Conservation (phyloP, 257 asterid genomes). For the Scutellaria minor region DNA sequence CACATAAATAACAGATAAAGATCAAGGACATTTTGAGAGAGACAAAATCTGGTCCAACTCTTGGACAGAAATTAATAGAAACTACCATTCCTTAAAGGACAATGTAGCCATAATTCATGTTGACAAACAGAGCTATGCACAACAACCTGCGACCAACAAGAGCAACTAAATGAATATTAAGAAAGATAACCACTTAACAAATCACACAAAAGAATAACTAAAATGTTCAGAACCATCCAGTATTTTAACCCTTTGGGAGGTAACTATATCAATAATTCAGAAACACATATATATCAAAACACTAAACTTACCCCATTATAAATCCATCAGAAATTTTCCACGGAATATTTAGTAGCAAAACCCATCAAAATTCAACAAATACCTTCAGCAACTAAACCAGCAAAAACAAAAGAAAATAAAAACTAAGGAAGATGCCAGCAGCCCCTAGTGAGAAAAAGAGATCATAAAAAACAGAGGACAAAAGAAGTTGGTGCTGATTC, state of each 20-base stretch:
- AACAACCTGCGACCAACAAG: slow-evolving; percentile 11
- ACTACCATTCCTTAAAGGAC: not conserved
- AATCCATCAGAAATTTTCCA: not conserved
- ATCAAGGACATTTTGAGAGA: slow-evolving; percentile 4
- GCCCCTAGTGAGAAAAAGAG: not conserved
- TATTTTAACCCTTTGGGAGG: not conserved
- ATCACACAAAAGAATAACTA: slow-evolving; percentile 2
- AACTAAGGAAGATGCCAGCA: not conserved
- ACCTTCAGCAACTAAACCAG: slow-evolving; percentile 18
- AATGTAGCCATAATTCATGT: not conserved
- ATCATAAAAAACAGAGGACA: not conserved
- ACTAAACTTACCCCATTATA: not conserved
- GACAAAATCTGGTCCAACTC: slow-evolving; percentile 2
- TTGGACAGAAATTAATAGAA: not conserved
- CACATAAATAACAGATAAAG: not conserved
- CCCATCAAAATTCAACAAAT: slow-evolving; percentile 4
- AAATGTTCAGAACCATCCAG: not conserved
- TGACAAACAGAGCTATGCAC: slow-evolving; percentile 3
- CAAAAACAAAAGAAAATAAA: slow-evolving; percentile 2
- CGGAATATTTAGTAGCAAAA: not conserved
- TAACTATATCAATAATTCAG: slow-evolving; percentile 4
- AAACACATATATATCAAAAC: not conserved
- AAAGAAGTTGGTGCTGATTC: slow-evolving; percentile 1
- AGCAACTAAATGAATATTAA: not conserved
- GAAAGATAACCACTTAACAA: no score